phyloP scores from a whole-genome alignment of 2,329 filamentous ascomycete genomes.

The Aureobasidium mangrovei region DNA sequence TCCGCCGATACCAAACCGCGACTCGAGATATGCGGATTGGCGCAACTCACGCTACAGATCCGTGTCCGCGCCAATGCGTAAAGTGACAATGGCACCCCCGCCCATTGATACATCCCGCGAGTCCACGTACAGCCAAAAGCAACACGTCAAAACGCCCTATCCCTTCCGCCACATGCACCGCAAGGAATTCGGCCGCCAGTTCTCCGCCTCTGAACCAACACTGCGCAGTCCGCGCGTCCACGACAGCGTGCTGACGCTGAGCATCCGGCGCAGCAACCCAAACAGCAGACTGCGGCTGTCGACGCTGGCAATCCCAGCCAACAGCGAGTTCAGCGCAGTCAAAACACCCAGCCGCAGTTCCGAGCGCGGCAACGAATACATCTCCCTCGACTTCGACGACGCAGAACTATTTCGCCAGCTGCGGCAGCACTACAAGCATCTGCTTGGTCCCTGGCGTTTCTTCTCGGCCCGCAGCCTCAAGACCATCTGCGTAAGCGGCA shows the following conservation, averaged over 20 bases:
- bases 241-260: constrained; percentile 27
- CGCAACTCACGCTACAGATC: constrained; percentile 13
- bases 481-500: constrained; percentile 23
- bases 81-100: constrained; percentile 27
- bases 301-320: constrained; percentile 24
- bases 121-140: background rate
- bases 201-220: constrained; percentile 14
- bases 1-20: constrained; percentile 1
- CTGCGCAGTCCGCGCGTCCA: constrained; percentile 1
- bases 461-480: constrained; percentile 26
- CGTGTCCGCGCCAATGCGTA: constrained; percentile 16
- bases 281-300: constrained; percentile 21
- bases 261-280: constrained; percentile 22
- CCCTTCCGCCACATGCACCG: constrained; percentile 20
- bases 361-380: constrained; percentile 20
- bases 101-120: constrained; percentile 24
- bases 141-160: constrained; percentile 27
- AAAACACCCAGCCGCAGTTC: constrained; percentile 15
- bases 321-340: constrained; percentile 21
- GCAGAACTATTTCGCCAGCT: constrained; percentile 25
- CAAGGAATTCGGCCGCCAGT: constrained; percentile 20
- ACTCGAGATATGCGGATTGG: constrained; percentile 5
- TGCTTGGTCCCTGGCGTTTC: constrained; percentile 22
- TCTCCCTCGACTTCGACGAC: constrained; percentile 27
- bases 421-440: constrained; percentile 20